phyloP scores from a whole-genome alignment of 1,284 basidiomycete species.

The Ustanciosporium gigantosporum region DNA sequence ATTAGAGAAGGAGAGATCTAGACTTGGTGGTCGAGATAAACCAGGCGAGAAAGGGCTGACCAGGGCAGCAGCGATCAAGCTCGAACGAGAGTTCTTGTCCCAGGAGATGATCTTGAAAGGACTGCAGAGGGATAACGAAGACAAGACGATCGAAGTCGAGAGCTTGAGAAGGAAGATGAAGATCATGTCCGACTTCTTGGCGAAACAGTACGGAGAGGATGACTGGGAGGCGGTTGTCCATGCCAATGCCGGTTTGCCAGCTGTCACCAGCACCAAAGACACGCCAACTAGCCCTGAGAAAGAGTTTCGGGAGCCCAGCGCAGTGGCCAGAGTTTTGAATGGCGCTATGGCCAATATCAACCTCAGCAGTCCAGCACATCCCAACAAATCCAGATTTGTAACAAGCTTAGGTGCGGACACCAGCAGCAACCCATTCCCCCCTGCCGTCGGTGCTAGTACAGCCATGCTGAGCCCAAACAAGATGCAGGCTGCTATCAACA shows the following conservation, averaged over 20 bases:
- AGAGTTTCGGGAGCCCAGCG: conserved; percentile 13
- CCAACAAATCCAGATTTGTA: conserved; percentile 8
- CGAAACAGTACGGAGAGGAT: conserved; percentile 35
- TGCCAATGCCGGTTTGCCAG: background rate
- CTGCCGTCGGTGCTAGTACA: background rate
- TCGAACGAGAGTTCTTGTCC: conserved; percentile 48
- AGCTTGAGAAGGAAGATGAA: conserved; percentile 34
- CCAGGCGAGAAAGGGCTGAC: conserved; percentile 29
- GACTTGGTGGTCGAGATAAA: conserved; percentile 4
- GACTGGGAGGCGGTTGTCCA: conserved; percentile 46
- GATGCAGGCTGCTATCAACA: conserved; percentile 14
- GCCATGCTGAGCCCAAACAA: conserved; percentile 36
- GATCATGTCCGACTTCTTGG: conserved; percentile 44
- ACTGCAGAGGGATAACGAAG: conserved; percentile 50
- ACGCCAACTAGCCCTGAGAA: conserved; percentile 15
- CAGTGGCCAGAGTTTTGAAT: conserved; percentile 20
- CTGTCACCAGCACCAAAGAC: conserved; percentile 4
- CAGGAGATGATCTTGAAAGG: conserved; percentile 55
- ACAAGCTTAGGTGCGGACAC: conserved; percentile 10
- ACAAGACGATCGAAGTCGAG: conserved; percentile 52
- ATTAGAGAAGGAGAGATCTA: conserved; percentile 20
- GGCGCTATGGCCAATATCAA: too few relatives aligned
- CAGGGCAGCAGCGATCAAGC: conserved; percentile 35
- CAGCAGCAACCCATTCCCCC: conserved; percentile 17
- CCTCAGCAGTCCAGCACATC: conserved; percentile 25